A percentile compares a stretch with the other conserved stretches of the same genome.
Evolutionary conservation across 164 flowering plant genomes (phyloP).

Genomic region (Litsea cubeba): DNA sequence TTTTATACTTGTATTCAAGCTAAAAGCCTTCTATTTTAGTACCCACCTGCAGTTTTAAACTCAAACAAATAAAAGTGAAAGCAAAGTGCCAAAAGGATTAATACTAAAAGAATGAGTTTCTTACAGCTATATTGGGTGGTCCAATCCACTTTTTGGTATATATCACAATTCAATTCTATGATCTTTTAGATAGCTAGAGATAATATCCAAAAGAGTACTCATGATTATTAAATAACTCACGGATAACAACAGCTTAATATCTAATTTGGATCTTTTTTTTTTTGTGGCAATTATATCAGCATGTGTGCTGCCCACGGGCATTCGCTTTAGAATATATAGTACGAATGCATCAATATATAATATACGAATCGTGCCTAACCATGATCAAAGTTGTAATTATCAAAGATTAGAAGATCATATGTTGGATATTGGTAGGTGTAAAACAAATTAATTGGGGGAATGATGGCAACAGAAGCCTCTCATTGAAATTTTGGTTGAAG

Average conservation of each 20-base stretch:
- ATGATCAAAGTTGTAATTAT: not conserved
- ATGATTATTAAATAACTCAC: not conserved
- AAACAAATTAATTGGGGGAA: not conserved
- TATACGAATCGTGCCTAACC: not conserved
- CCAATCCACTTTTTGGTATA: not conserved
- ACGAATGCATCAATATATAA: not conserved
- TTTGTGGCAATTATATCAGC: not conserved
- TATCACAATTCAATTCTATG: not conserved
- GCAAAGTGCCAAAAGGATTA: constrained; percentile 9
- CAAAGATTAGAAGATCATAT: not conserved
- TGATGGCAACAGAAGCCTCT: not conserved
- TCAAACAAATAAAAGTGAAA: constrained; percentile 1
- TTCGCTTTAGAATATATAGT: not conserved
- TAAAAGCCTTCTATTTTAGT: not conserved
- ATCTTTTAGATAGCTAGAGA: constrained; percentile 1
- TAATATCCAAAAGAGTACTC: not conserved
- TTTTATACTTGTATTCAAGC: not conserved
- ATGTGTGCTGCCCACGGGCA: not conserved
- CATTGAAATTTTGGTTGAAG: not conserved
- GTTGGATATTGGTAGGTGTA: not conserved
- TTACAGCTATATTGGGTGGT: not conserved
- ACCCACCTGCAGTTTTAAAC: not conserved
- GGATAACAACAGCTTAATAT: constrained; percentile 2
- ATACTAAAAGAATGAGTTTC: constrained; percentile 7
- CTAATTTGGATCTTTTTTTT: constrained; percentile 2